Evolutionary conservation across 495 filamentous ascomycete genomes (phyloP), one percentile per base, ranked within the genome.

Genomic region (Talaromyces ruber): DNA sequence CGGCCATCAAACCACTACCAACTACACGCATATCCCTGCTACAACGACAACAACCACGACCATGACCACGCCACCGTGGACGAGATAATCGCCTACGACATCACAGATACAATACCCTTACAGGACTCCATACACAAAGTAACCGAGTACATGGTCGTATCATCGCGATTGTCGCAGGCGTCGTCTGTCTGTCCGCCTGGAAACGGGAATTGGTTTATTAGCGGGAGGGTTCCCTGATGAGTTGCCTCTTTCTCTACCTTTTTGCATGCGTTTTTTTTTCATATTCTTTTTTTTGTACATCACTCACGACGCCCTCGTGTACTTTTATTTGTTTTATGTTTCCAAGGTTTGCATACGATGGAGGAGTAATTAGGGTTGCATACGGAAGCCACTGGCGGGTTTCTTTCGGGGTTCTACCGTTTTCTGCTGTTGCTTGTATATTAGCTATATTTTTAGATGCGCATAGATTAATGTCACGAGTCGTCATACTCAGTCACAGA

Each of bases 191-290:
- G 14, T 29, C 55, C 14, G 18, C 55, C 55, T 0, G 29, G 55
- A 1, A 58, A 58, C 24, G 55, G 55, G 16, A 58, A 58, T 34
- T 58, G 55, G 55, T 34, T 58, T 58, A 58, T 58, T 21, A 14
- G 21, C 25, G 55, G 55, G 55, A 34, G 21, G 29, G 11, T 39
- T 9, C 32, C 28, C 2, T 24, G 7, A 16, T 18, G 30, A 25
- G 1, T 0, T 0, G 0, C 6, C 29, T 9, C 43, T 21, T 2
- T 11, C 3, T 45, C 39, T 21, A 4, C 16, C 16, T 37, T 37
- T 54, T 26, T 22, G 5, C 4, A 14, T 14, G n/a, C n/a, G n/a
- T n/a, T 37, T 37, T 37, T 37, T 54, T 26, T 22, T 24, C 4
- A 14, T 14, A 4, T 22, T 25, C 4, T 24, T 22, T 22, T 3